phyloP scores from a whole-genome alignment of 2,329 filamentous ascomycete genomes.

The Calonectria leucothoes region DNA sequence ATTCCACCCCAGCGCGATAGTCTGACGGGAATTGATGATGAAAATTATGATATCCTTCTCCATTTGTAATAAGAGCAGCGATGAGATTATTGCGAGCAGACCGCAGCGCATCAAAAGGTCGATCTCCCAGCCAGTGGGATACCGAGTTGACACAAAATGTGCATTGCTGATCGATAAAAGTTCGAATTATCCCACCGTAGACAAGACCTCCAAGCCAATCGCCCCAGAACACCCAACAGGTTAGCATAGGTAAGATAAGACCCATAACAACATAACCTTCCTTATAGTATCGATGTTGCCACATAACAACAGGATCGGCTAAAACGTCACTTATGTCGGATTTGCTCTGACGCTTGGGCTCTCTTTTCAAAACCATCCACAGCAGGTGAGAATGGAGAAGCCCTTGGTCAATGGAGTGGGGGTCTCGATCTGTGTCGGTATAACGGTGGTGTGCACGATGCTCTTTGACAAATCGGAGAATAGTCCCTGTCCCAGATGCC shows the following conservation, averaged over 20 bases:
- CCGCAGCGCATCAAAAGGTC: conserved; percentile 93
- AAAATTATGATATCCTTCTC: conserved; percentile 95
- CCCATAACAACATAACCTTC: conserved; percentile 83
- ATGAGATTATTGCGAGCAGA: conserved; percentile 88
- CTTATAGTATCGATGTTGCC: conserved; percentile 89
- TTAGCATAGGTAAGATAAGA: conserved; percentile 77
- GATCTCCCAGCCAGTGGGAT: not conserved
- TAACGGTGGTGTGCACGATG: not conserved
- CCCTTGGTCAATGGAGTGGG: not conserved
- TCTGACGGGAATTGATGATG: conserved; percentile 94
- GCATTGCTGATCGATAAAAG: not conserved
- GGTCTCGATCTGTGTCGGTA: not conserved
- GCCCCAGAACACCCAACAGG: conserved; percentile 82
- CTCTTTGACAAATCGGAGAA: not conserved
- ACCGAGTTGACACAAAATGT: not conserved
- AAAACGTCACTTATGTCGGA: conserved; percentile 91
- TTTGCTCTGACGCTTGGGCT: not conserved
- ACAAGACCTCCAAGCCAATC: conserved; percentile 86
- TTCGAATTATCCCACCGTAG: not conserved
- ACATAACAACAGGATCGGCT: conserved; percentile 85
- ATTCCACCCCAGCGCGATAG: conserved; percentile 91
- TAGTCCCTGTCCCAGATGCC: not conserved
- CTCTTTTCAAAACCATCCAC: not conserved
- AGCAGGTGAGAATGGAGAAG: not conserved
- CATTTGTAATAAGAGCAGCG: conserved; percentile 85